These are phyloP conservation scores for Achaetomium macrosporum DNA, from an alignment of 2,329 filamentous ascomycete genomes.

Conservation along the genomic window DNA sequence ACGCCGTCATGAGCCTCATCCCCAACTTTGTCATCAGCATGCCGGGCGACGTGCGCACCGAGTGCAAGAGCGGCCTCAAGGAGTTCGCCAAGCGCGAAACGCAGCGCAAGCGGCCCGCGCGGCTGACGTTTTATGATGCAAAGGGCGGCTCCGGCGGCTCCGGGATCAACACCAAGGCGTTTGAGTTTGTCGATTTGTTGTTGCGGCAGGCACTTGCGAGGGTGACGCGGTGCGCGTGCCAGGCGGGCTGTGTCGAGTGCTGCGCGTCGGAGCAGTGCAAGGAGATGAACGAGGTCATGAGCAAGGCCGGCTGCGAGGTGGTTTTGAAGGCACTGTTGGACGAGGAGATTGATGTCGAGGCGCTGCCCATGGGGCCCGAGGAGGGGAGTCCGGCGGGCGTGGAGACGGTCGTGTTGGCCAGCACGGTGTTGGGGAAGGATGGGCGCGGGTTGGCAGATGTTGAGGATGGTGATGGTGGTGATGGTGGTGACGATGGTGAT, in stretches of 20 bases:
- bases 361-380: slow-evolving; percentile 80
- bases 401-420: slow-evolving; percentile 74
- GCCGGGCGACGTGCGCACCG: slow-evolving; percentile 87
- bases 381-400: slow-evolving; percentile 62
- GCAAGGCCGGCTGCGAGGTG: slow-evolving; percentile 79
- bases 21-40: slow-evolving; percentile 87
- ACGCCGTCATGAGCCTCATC: slow-evolving; percentile 79
- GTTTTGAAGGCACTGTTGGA: slow-evolving; percentile 72
- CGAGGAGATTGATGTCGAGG: slow-evolving; percentile 72
- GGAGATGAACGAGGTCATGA: slow-evolving; percentile 86
- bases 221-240: slow-evolving; percentile 69
- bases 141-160: slow-evolving; percentile 80
- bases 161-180: slow-evolving; percentile 87
- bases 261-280: slow-evolving; percentile 80
- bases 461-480: neutral
- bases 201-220: slow-evolving; percentile 69
- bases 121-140: slow-evolving; percentile 90
- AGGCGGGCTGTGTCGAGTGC: slow-evolving; percentile 82
- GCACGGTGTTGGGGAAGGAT: slow-evolving; percentile 50
- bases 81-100: slow-evolving; percentile 71
- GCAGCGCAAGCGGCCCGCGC: slow-evolving; percentile 72
- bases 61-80: slow-evolving; percentile 85
- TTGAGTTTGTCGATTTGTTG: slow-evolving; percentile 81
- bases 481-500: slow-evolving; percentile 3
- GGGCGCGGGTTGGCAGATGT: slow-evolving; percentile 17